A percentile compares a stretch with the other conserved stretches of the same genome.
Evolutionary conservation across 108 stramenopile genomes (phyloP).

Genomic region (Cyclotella atomus): DNA sequence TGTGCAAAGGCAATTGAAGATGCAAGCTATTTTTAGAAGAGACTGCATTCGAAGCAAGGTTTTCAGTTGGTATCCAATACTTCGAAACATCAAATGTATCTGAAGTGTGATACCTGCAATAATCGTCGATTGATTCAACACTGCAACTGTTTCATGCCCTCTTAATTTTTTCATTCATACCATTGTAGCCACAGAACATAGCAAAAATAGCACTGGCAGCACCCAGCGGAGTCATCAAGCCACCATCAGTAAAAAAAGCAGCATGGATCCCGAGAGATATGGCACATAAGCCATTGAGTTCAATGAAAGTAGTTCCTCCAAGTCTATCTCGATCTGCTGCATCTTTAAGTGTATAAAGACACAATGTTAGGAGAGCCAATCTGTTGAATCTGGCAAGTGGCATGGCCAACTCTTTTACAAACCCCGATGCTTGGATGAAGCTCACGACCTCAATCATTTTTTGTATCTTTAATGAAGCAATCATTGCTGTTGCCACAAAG

Average conservation of each 20-base stretch:
- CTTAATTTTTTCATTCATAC: neutral
- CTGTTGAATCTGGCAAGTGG: constrained; percentile 46
- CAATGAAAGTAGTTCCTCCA: constrained; percentile 68
- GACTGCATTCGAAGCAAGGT: no score
- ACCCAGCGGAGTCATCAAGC: constrained; percentile 19
- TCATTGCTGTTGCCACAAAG: constrained; percentile 32
- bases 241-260: constrained; percentile 2
- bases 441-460: constrained; percentile 46
- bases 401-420: constrained; percentile 6
- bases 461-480: constrained; percentile 32
- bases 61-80: no score
- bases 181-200: neutral
- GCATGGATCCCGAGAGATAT: constrained; percentile 8
- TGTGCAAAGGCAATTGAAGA: no score
- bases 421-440: neutral
- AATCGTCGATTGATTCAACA: no score
- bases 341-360: constrained; percentile 67
- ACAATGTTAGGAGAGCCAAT: constrained; percentile 48
- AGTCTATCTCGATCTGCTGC: constrained; percentile 72
- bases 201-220: neutral
- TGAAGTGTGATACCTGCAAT: no score
- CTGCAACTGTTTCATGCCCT: constrained; percentile 1
- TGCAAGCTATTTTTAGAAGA: no score
- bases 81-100: no score
- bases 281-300: constrained; percentile 57